Evolutionary conservation across 306 rosid genomes (phyloP).

Genomic region (Prunus dulcis): DNA sequence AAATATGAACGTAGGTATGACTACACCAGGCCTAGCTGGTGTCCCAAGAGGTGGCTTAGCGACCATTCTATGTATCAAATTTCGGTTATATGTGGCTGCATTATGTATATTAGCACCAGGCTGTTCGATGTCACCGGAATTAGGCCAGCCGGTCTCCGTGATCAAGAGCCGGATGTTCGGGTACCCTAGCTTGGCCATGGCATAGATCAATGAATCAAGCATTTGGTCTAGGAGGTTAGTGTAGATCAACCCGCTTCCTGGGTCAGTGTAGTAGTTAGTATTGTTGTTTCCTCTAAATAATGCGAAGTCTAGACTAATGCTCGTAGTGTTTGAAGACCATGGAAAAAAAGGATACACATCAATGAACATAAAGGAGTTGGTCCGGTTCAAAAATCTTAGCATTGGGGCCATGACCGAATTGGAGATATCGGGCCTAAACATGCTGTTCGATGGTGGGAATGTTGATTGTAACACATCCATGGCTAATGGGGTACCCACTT

Average conservation of each 20-base stretch:
- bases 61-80: constrained; percentile 47
- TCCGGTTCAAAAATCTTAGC: constrained; percentile 52
- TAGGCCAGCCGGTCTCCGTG: constrained; percentile 89
- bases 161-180: constrained; percentile 45
- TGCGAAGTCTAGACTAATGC: constrained; percentile 61
- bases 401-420: constrained; percentile 48
- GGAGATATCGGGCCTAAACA: constrained; percentile 40
- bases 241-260: constrained; percentile 45
- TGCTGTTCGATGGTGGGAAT: constrained; percentile 60
- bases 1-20: constrained; percentile 66
- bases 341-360: constrained; percentile 77
- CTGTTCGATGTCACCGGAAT: constrained; percentile 41
- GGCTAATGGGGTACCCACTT: constrained; percentile 74
- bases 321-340: constrained; percentile 50
- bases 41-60: constrained; percentile 59
- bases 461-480: constrained; percentile 63
- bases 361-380: constrained; percentile 68
- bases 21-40: constrained; percentile 56
- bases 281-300: constrained; percentile 31
- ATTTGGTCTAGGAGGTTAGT: constrained; percentile 78
- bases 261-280: constrained; percentile 30
- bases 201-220: constrained; percentile 71
- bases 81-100: constrained; percentile 70
- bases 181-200: constrained; percentile 73
- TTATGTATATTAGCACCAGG: constrained; percentile 51